Evolutionary conservation across 2,329 filamentous ascomycete genomes (phyloP), one percentile per base, ranked within the genome.

Genomic region (Daldinia sp.): DNA sequence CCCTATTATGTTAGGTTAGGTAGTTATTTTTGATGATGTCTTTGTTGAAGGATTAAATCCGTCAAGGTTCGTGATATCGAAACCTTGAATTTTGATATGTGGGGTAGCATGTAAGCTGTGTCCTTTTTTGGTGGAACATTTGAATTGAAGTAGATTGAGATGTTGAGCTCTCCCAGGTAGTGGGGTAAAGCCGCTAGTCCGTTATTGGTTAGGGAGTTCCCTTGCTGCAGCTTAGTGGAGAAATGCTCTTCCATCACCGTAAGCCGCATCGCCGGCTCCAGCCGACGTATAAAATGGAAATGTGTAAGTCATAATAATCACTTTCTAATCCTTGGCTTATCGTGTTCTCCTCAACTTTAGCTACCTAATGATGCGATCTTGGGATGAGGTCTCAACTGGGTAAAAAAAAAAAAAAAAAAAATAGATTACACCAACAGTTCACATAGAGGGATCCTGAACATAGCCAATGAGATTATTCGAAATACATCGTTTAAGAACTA

Each of bases 21-120:
- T 30, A n/a, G 26, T 50, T 18, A 35, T 10, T 9, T n/a, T n/a
- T 18, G 26, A 26, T 50, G n/a, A n/a, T 50, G 15, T 30, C 6
- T 23, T 37, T 9, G 35, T 37, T 13, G 12, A 10, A 10, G 12
- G 10, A 37, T 37, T 37, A 37, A 13, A 39, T 39, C 13, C 35
- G 10, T 39, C 5, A 33, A 51, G 15, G 15, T 26, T 51, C 13
- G 46, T 30, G 28, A 51, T 51, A 51, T 37, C 13, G 10, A 26
- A 26, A 54, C 33, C 42, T 59, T 60, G 67, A 61, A 68, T 65
- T 68, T 71, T 68, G 44, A 48, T 48, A 59, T 64, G 62, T 71
- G 62, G 68, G 68, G 62, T 65, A 66, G 28, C 50, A 37, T 23
- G 37, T 58, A 46, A 46, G 44, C 33, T 35, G 23, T 35, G 51